Percentiles rank a stretch among this genome's conserved stretches.
These are phyloP conservation scores for Jackrogersella minutella DNA, from an alignment of 495 filamentous ascomycete genomes.

Conservation along the genomic window DNA sequence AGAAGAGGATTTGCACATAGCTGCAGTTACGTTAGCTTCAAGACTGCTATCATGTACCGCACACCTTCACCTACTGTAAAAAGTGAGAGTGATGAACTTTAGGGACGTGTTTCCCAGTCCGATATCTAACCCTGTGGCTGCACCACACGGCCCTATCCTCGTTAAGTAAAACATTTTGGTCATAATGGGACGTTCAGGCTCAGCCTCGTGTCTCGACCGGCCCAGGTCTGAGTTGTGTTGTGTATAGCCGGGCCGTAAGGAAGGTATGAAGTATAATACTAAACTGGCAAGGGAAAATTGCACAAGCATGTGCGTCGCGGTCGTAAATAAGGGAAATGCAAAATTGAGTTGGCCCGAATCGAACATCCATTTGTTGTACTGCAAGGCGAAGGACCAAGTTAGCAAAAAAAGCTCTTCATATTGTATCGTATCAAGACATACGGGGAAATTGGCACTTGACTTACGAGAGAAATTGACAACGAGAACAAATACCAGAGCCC, in stretches of 20 bases:
- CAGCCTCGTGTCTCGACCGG: conserved; percentile 59
- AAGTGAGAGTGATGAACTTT: conserved; percentile 94
- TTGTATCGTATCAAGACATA: not conserved
- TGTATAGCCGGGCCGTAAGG: conserved; percentile 72
- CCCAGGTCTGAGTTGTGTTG: conserved; percentile 55
- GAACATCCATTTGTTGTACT: conserved; percentile 99
- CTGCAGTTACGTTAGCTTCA: conserved; percentile 50
- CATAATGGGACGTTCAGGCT: conserved; percentile 79
- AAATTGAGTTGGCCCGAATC: conserved; percentile 84
- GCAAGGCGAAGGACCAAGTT: conserved; percentile 21
- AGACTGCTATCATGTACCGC: not conserved
- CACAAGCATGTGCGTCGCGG: conserved; percentile 93
- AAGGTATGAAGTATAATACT: conserved; percentile 84
- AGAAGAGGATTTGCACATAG: conserved; percentile 99
- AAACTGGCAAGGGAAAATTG: conserved; percentile 86
- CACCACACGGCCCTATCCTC: conserved; percentile 90
- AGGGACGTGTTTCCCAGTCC: conserved; percentile 95
- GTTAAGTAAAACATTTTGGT: conserved; percentile 91
- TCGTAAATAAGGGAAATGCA: conserved; percentile 94
- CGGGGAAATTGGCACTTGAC: conserved; percentile 41
- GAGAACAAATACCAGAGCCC: conserved; percentile 94
- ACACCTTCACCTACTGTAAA: conserved; percentile 74
- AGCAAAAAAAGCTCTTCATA: conserved; percentile 16
- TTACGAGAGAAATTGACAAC: conserved; percentile 90
- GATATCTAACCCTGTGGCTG: conserved; percentile 94